Conservation (phyloP, 176 grass and related monocot genomes). For the Tillandsia fasciculata region DNA sequence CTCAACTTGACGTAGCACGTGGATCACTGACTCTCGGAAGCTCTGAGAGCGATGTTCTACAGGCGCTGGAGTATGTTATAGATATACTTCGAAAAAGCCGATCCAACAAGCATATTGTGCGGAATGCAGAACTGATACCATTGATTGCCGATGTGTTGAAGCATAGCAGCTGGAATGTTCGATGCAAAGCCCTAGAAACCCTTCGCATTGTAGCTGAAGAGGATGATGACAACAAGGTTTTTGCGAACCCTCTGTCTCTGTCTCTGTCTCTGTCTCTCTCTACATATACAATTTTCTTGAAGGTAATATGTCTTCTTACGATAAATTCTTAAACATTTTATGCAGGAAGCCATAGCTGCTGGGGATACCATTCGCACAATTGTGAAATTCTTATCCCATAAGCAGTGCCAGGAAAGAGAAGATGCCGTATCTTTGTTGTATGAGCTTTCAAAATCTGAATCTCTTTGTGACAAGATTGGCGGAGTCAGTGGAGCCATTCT, state of each 20-base stretch:
- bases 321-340: slow-evolving; percentile 9
- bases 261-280: slow-evolving; percentile 9
- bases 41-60: slow-evolving; percentile 57
- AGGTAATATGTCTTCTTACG: slow-evolving; percentile 1
- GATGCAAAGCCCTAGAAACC: slow-evolving; percentile 54
- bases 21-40: slow-evolving; percentile 47
- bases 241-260: not conserved
- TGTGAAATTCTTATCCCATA: slow-evolving; percentile 89
- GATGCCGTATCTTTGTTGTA: slow-evolving; percentile 69
- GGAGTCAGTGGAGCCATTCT: slow-evolving; percentile 72
- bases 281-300: slow-evolving; percentile 1
- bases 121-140: slow-evolving; percentile 52
- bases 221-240: slow-evolving; percentile 81
- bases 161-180: slow-evolving; percentile 50
- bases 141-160: slow-evolving; percentile 69
- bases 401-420: slow-evolving; percentile 59
- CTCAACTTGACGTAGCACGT: slow-evolving; percentile 57
- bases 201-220: slow-evolving; percentile 64
- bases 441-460: slow-evolving; percentile 69
- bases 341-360: slow-evolving; percentile 61
- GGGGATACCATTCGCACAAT: slow-evolving; percentile 85
- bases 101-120: slow-evolving; percentile 45
- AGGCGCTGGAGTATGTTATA: slow-evolving; percentile 52
- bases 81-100: slow-evolving; percentile 58
- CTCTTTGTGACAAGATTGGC: slow-evolving; percentile 81